Percentiles rank a stretch among this genome's conserved stretches.
Evolutionary conservation across 2,329 filamentous ascomycete species (phyloP).

Genomic region (Phoma herbarum): DNA sequence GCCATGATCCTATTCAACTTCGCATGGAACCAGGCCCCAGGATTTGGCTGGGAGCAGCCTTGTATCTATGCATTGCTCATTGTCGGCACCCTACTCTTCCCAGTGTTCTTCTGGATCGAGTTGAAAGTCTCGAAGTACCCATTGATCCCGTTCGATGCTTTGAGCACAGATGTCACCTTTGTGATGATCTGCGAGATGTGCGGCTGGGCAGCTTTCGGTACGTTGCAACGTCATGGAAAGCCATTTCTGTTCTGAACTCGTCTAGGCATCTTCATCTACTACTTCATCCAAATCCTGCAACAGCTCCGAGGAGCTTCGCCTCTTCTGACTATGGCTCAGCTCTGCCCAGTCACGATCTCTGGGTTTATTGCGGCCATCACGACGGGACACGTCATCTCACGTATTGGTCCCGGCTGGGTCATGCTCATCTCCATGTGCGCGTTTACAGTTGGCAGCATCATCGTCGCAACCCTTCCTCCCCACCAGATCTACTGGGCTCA

Average conservation of each 20-base stretch:
- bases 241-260: not conserved
- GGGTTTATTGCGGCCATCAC: conserved; percentile 45
- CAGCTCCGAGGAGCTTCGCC: conserved; percentile 36
- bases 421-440: conserved; percentile 46
- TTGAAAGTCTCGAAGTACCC: conserved; percentile 58
- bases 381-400: conserved; percentile 43
- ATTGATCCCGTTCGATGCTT: conserved; percentile 65
- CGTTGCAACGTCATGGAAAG: conserved; percentile 1
- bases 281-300: conserved; percentile 44
- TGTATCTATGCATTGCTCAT: conserved; percentile 68
- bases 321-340: conserved; percentile 39
- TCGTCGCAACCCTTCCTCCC: conserved; percentile 53
- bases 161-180: conserved; percentile 61
- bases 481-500: conserved; percentile 56
- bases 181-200: conserved; percentile 64
- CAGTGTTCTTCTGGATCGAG: conserved; percentile 65
- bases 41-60: conserved; percentile 65
- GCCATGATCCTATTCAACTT: conserved; percentile 70
- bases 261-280: conserved; percentile 44
- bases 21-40: conserved; percentile 71
- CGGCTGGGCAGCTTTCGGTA: conserved; percentile 50
- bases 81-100: conserved; percentile 63
- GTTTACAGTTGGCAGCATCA: conserved; percentile 48
- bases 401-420: conserved; percentile 39
- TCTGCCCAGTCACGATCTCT: conserved; percentile 38